These are phyloP conservation scores for Capronia epimyces DNA, from an alignment of 2,329 filamentous ascomycete genomes.

Conservation along the genomic window DNA sequence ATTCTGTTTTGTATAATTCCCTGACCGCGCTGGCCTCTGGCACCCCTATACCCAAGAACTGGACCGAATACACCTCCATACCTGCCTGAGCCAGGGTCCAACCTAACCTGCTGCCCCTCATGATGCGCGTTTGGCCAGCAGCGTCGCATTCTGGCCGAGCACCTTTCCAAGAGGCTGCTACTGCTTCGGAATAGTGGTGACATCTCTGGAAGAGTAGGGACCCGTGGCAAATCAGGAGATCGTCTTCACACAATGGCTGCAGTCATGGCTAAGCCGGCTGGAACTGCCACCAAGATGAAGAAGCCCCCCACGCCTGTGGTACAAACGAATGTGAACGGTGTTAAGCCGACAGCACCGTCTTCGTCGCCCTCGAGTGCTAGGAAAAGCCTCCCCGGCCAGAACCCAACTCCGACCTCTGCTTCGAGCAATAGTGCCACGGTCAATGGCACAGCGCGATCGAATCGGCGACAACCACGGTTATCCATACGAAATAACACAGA, in stretches of 20 bases:
- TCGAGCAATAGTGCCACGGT: constrained; percentile 39
- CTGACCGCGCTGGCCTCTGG: neutral
- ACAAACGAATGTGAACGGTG: constrained; percentile 57
- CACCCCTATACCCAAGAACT: neutral
- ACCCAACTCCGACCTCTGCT: constrained; percentile 25
- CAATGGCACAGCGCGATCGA: constrained; percentile 35
- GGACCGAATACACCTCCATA: neutral
- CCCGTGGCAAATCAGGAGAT: neutral
- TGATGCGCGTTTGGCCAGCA: constrained; percentile 23
- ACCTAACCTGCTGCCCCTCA: constrained; percentile 21
- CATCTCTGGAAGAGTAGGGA: constrained; percentile 4
- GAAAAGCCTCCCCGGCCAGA: constrained; percentile 48
- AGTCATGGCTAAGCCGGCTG: constrained; percentile 24
- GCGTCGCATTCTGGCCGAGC: constrained; percentile 23
- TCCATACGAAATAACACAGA: constrained; percentile 33
- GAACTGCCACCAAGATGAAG: constrained; percentile 29
- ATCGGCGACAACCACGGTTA: constrained; percentile 44
- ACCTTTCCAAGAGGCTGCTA: constrained; percentile 12
- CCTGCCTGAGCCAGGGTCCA: neutral
- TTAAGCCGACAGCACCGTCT: constrained; percentile 54
- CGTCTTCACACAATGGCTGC: constrained; percentile 20
- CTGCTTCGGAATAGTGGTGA: constrained; percentile 10
- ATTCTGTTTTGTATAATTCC: constrained; percentile 2
- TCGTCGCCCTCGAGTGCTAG: constrained; percentile 52
- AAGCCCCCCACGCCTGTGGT: constrained; percentile 47